A percentile compares a stretch with the other conserved stretches of the same genome.
These are phyloP conservation scores for Staphylotrichum longicolle DNA, from an alignment of 495 filamentous ascomycete species.

Conservation along the genomic window DNA sequence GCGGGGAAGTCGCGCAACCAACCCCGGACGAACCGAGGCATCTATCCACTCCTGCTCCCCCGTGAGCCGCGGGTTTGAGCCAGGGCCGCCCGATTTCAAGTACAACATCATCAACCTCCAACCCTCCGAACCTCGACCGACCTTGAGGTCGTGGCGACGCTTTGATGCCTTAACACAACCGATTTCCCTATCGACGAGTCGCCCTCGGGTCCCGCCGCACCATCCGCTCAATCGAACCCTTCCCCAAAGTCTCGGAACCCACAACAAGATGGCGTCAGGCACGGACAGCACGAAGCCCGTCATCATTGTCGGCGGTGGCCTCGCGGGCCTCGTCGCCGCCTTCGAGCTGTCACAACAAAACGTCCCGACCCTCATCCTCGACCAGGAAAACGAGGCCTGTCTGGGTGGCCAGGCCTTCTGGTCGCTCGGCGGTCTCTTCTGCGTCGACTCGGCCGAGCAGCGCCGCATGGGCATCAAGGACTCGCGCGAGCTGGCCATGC, in stretches of 20 bases:
- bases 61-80: too few species aligned
- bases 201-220: too few species aligned
- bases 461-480: constrained; percentile 51
- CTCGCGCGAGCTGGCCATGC: constrained; percentile 46
- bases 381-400: constrained; percentile 49
- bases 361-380: constrained; percentile 44
- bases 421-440: constrained; percentile 54
- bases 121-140: too few species aligned
- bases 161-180: too few species aligned
- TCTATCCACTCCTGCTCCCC: too few species aligned
- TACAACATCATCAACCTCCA: too few species aligned
- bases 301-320: constrained; percentile 51
- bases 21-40: too few species aligned
- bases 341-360: constrained; percentile 46
- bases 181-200: too few species aligned
- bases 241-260: background rate
- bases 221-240: background rate
- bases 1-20: too few species aligned
- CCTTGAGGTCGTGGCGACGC: too few species aligned
- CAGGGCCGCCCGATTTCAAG: too few species aligned
- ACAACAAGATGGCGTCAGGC: background rate
- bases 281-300: constrained; percentile 28
- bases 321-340: constrained; percentile 53
- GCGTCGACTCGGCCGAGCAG: constrained; percentile 49
- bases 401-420: constrained; percentile 55